Conservation (phyloP, 176 grass and related monocot species). For the Elymus sibiricus region DNA sequence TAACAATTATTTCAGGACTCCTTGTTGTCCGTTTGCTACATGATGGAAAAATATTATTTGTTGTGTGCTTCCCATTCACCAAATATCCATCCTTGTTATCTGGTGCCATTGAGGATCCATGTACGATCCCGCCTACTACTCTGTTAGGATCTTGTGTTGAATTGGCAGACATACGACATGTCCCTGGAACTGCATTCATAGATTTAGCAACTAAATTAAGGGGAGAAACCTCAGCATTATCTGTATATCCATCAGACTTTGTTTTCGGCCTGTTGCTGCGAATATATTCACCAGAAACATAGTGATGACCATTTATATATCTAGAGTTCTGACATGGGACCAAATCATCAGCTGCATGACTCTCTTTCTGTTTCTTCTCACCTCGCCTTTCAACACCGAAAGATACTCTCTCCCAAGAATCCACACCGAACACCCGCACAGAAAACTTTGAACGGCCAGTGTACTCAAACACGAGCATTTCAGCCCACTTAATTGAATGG, state of each 20-base stretch:
- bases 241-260: too few species aligned
- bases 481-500: constrained; percentile 44
- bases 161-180: background rate
- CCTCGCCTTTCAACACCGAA: constrained; percentile 16
- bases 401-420: constrained; percentile 39
- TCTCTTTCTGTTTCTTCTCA: background rate
- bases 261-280: too few species aligned
- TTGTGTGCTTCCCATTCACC: background rate
- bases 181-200: constrained; percentile 19
- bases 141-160: background rate
- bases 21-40: background rate
- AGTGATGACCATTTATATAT: background rate
- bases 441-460: constrained; percentile 32
- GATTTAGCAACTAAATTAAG: background rate
- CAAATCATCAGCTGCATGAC: background rate
- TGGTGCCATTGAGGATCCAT: background rate
- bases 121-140: background rate
- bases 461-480: constrained; percentile 48
- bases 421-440: constrained; percentile 43
- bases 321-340: background rate
- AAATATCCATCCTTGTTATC: background rate
- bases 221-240: too few species aligned
- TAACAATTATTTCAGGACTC: background rate
- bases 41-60: background rate
- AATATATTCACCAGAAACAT: too few species aligned